Base-by-base conservation (phyloP, 169 alveolate genomes). In the Cryptosporidium parvum region DNA sequence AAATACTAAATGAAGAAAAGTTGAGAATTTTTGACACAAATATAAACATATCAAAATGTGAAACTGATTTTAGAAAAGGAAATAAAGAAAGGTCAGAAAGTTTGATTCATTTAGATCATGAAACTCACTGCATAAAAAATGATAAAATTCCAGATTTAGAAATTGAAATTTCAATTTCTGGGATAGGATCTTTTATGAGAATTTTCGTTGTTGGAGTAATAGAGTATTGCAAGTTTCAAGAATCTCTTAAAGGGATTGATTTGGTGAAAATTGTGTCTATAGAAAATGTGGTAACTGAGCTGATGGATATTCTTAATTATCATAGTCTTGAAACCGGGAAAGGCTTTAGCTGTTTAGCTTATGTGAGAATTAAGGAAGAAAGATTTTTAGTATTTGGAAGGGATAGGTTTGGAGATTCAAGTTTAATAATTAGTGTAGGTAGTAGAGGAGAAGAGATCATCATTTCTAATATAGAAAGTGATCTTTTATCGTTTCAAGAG, bases 301-400 rank as follows among this genome's bases (percentile, higher is more conserved):
- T 80, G 42, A 42, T 80, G 44, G 1, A 12, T 37, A 52, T 16
- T 45, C 31, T 80, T 29, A 26, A 35, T 29, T 10, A 62, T 16
- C 16, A 62, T 61, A 29, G 18, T 1, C 23, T 23, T 23, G 53
- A 80, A 12, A 18, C 59, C 7, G 33, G 51, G 42, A 18, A 18
- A 21, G 89, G 89, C 35, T 80, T 80, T 65, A 61, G 89, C 26
- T 44, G 61, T 39, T 8, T 65, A 21, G 44, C 23, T 2, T 80
- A 80, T 48, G 8, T 62, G 16, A 62, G 14, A 3, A 39, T 62
- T 3, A 80, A 62, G 10, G 39, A 62, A 48, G 42, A 45, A 26
- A 44, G 56, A 65, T 80, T 45, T 39, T 61, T 80, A 35, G 9
- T 80, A 42, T 80, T 80, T 65, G 89, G 89, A 39, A 59, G 89